Evolutionary conservation across 2,329 filamentous ascomycete species (phyloP), one percentile per base, ranked within the genome.

Genomic region (Ophiostoma fasciatum): DNA sequence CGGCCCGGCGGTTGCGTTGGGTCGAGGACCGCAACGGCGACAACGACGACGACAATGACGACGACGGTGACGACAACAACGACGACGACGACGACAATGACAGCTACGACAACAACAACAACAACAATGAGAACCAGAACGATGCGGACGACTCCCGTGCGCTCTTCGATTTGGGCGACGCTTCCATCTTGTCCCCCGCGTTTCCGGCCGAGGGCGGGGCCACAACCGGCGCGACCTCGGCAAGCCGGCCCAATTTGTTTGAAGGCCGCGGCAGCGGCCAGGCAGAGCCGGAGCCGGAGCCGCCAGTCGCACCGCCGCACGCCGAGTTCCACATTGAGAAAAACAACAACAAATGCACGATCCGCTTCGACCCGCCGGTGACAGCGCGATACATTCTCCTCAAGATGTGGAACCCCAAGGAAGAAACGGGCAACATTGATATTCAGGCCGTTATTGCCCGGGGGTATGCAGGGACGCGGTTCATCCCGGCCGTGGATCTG

Each of bases 381-480:
- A 83, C 82, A 10, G 82, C 82, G 5, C 72, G 82, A 38, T 92
- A 81, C 53, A 79, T 96, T 35, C 58, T 94, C 28, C 63, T 96
- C 44, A 94, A 94, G 62, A 73, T 94, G 54, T 94, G 84, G 82
- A 85, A 78, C 48, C 80, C 81, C 2, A 69, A 74, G 19, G 73
- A 77, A 32, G 65, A 71, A 4, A 48, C 53, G 5, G 63, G 63
- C 40, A 93, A 92, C 49, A 92, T 94, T 44, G 85, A 94, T 51
- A 84, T 96, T 27, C 81, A 94, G 54, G 83, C 78, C 31, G 77
- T 94, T 18, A 70, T 85, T 39, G 81, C 78, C 2, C 78, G 81
- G 49, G 88, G 88, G 0, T 94, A 78, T 56, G 82, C 83, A 0
- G 88, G 88, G 5, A 81, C 82, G 9, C 71, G 87, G 41, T 94